phyloP scores from a whole-genome alignment of 169 alveolate genomes.

The Babesia ovata region DNA sequence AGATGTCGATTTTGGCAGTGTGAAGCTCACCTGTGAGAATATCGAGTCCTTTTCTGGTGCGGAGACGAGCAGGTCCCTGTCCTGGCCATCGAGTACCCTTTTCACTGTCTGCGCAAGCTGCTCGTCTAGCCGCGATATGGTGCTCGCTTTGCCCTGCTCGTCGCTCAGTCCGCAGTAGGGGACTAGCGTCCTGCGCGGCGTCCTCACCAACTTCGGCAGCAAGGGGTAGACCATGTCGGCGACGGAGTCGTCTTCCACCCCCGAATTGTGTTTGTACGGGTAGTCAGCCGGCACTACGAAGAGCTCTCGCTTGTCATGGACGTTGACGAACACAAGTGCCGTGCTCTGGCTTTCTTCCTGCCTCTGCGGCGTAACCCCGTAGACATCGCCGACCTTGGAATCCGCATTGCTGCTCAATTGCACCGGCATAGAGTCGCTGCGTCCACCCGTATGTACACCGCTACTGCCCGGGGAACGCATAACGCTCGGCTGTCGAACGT shows the following conservation, averaged over 20 bases:
- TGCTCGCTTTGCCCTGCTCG: conserved; percentile 8
- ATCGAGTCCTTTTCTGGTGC: neutral
- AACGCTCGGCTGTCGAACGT: too few species aligned
- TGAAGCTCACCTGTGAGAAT: conserved; percentile 3
- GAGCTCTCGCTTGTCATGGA: conserved; percentile 34
- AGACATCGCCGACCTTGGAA: neutral
- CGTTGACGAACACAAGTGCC: conserved; percentile 53
- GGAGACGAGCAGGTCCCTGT: conserved; percentile 2
- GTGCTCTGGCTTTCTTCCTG: neutral
- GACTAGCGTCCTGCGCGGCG: conserved; percentile 55
- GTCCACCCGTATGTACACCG: too few species aligned
- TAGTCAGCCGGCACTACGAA: conserved; percentile 56
- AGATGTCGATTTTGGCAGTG: neutral
- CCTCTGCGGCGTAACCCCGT: conserved; percentile 7
- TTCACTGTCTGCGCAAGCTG: conserved; percentile 9
- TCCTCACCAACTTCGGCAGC: conserved; percentile 60
- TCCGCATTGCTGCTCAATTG: neutral
- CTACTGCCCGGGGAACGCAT: too few species aligned
- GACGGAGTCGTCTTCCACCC: neutral
- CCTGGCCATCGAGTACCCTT: neutral
- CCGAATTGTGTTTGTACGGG: conserved; percentile 45
- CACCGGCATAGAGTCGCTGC: too few species aligned
- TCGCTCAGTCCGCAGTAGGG: conserved; percentile 38
- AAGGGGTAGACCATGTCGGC: conserved; percentile 46
- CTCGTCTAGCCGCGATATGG: conserved; percentile 26